A percentile compares a stretch with the other conserved stretches of the same genome.
These are phyloP conservation scores for Plenodomus biglobosus DNA, from an alignment of 2,329 filamentous ascomycete genomes.

Conservation along the genomic window DNA sequence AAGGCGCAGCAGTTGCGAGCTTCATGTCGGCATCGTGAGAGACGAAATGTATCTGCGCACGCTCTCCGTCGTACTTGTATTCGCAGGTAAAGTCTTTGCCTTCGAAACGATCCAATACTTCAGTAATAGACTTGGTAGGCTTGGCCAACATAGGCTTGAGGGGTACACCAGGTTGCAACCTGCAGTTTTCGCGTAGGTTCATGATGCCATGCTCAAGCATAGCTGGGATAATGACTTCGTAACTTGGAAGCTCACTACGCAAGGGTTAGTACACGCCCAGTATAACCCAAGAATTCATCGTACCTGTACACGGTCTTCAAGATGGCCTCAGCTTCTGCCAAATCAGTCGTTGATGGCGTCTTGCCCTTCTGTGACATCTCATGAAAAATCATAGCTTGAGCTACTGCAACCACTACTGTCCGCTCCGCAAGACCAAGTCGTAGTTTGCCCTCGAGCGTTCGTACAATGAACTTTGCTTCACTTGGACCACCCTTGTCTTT, in stretches of 20 bases:
- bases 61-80: conserved; percentile 97
- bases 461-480: conserved; percentile 90
- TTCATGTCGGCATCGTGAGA: conserved; percentile 74
- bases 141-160: conserved; percentile 99
- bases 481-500: conserved; percentile 92
- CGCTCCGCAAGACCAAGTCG: conserved; percentile 88
- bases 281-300: conserved; percentile 19
- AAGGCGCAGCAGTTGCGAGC: conserved; percentile 60
- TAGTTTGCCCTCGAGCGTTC: conserved; percentile 92
- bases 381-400: conserved; percentile 84
- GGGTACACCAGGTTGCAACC: conserved; percentile 88
- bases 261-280: conserved; percentile 37
- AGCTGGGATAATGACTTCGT: conserved; percentile 89
- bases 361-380: conserved; percentile 73
- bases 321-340: conserved; percentile 80
- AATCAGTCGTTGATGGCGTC: conserved; percentile 69
- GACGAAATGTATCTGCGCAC: conserved; percentile 98
- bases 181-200: conserved; percentile 80
- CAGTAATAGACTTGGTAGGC: conserved; percentile 95
- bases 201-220: conserved; percentile 85
- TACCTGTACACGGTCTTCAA: conserved; percentile 90
- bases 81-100: conserved; percentile 95
- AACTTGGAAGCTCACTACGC: conserved; percentile 85
- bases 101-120: conserved; percentile 95
- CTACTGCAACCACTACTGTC: conserved; percentile 85